Conservation (phyloP, 139 green algal species). For the Trebouxia sp. region DNA sequence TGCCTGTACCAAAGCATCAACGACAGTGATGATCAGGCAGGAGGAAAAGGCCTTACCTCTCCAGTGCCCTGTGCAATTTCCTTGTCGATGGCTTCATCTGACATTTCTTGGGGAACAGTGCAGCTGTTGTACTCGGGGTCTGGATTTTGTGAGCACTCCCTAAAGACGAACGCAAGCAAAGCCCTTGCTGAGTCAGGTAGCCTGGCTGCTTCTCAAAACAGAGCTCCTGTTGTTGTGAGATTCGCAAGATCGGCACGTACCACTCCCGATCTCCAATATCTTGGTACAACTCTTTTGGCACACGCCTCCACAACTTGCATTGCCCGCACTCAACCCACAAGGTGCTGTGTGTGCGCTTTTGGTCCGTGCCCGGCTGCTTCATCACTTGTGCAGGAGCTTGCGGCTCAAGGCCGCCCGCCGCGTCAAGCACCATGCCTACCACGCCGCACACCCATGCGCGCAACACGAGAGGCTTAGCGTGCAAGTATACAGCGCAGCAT, state of each 20-base stretch:
- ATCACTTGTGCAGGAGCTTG: neutral
- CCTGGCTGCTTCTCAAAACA: neutral
- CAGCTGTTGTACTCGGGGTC: slow-evolving; percentile 70
- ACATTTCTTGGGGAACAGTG: slow-evolving; percentile 78
- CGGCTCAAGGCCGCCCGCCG: neutral
- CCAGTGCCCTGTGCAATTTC: slow-evolving; percentile 31
- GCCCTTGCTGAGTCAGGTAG: neutral
- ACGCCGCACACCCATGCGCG: too few relatives aligned
- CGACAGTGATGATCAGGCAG: neutral
- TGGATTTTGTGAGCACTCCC: slow-evolving; percentile 83
- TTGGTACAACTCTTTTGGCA: slow-evolving; percentile 44
- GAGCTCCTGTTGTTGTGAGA: neutral
- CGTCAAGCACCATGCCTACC: too few relatives aligned
- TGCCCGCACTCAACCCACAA: slow-evolving; percentile 85
- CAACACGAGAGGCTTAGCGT: too few relatives aligned
- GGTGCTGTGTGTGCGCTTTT: neutral
- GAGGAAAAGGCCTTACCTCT: neutral
- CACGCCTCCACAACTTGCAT: slow-evolving; percentile 86
- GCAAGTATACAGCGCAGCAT: too few relatives aligned
- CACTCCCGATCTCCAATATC: slow-evolving; percentile 65
- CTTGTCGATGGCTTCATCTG: slow-evolving; percentile 84
- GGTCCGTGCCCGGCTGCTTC: neutral
- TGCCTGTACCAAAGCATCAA: neutral
- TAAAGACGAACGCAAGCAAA: slow-evolving; percentile 35
- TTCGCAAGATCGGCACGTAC: slow-evolving; percentile 41